Evolutionary conservation across 306 rosid species (phyloP).

Genomic region (Sechiopsis laciniata): DNA sequence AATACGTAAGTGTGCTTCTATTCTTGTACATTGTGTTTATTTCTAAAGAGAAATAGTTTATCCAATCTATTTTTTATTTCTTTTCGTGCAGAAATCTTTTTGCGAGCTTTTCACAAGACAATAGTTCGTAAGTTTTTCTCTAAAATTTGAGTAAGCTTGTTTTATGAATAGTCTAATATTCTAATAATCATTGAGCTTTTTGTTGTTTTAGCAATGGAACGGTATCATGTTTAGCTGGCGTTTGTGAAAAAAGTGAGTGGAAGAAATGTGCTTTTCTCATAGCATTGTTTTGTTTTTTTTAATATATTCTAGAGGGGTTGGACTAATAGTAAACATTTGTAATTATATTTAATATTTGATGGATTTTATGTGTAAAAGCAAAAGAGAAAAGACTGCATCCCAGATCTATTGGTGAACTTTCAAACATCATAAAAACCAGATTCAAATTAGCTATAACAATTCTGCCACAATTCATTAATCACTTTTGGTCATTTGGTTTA

Average conservation of each 20-base stretch:
- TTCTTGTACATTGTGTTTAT: conserved; percentile 5
- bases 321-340: neutral
- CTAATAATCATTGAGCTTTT: neutral
- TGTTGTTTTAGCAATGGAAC: conserved; percentile 27
- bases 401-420: too few species aligned
- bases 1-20: neutral
- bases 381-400: neutral
- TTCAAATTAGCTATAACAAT: neutral
- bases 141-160: neutral
- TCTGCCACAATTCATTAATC: neutral
- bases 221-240: conserved; percentile 31
- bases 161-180: neutral
- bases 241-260: conserved; percentile 1
- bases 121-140: conserved; percentile 42
- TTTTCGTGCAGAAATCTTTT: conserved; percentile 42
- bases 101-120: conserved; percentile 35
- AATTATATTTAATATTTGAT: neutral
- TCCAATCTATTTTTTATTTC: neutral
- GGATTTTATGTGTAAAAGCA: neutral
- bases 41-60: neutral
- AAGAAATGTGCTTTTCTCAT: neutral
- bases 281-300: neutral
- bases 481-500: neutral
- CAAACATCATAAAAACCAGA: too few species aligned
- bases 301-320: neutral